phyloP scores from a whole-genome alignment of 768 basidiomycete genomes.

The Amanita subjunquillea region DNA sequence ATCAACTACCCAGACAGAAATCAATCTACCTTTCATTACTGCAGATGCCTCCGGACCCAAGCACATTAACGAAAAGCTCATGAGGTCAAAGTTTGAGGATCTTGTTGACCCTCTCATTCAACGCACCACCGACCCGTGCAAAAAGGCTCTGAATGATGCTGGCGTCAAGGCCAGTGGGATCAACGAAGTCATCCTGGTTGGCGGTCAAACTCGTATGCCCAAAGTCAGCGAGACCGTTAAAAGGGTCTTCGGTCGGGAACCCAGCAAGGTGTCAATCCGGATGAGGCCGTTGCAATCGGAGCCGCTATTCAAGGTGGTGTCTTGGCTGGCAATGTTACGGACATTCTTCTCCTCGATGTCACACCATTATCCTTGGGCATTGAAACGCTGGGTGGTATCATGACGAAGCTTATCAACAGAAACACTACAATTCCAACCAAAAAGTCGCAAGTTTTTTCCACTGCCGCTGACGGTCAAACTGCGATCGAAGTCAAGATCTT shows the following conservation, averaged over 20 bases:
- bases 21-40: constrained; percentile 97
- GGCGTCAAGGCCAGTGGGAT: constrained; percentile 89
- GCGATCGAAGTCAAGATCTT: constrained; percentile 99
- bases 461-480: constrained; percentile 98
- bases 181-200: constrained; percentile 95
- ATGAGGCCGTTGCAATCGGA: constrained; percentile 98
- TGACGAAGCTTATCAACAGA: constrained; percentile 96
- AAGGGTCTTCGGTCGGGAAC: constrained; percentile 88
- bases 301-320: constrained; percentile 98
- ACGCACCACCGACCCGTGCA: constrained; percentile 91
- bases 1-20: constrained; percentile 89
- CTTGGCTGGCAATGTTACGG: constrained; percentile 90
- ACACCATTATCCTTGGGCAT: constrained; percentile 97
- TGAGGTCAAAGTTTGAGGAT: constrained; percentile 83
- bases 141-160: constrained; percentile 92
- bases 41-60: constrained; percentile 92
- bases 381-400: constrained; percentile 97
- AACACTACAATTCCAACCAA: constrained; percentile 99
- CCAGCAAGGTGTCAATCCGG: constrained; percentile 98
- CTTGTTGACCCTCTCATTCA: constrained; percentile 77
- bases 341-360: constrained; percentile 89
- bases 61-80: constrained; percentile 90
- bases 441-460: constrained; percentile 98
- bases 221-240: constrained; percentile 92
- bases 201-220: constrained; percentile 99